Base-by-base conservation (phyloP, 2,329 filamentous ascomycete genomes). In the Pestalotiopsis sp. region DNA sequence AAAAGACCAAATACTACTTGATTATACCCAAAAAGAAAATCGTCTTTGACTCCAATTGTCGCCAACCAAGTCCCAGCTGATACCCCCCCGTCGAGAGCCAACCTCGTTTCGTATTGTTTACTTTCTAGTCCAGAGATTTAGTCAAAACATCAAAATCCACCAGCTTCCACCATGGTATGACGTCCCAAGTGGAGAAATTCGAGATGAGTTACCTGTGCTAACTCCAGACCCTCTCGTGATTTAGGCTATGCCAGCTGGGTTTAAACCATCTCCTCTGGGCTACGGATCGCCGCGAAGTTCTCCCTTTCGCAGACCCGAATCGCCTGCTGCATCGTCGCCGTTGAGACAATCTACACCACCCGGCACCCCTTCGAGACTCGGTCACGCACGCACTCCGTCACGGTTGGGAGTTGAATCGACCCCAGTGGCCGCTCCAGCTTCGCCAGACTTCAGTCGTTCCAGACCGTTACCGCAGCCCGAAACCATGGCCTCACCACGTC, bases 261-360 rank as follows among this genome's bases (percentile, higher is more conserved):
- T 91, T 80, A 93, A 92, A 79, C 90, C 91, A 14, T 93, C 91
- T 27, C 90, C 90, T 67, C 82, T 93, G 70, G 91, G 91, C 70
- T 93, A 92, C 80, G 90, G 90, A 72, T 91, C 92, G 61, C 87
- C 89, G 73, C 89, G 92, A 78, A 87, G 83, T 75, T 91, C 89
- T 65, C 89, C 89, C 13, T 91, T 91, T 77, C 86, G 89, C 69
- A 82, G 89, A 73, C 84, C 88, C 66, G 88, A 89, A 73, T 89
- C 89, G 23, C 87, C 89, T 23, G 85, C 87, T 27, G 93, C 92
- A 11, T 90, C 92, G 2, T 91, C 88, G 41, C 82, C 87, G 31
- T 80, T 93, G 68, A 87, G 90, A 74, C 86, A 91, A 71, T 88
- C 88, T 9, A 92, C 90, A 2, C 89, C 92, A 4, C 87, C 86